Evolutionary conservation across 2,329 filamentous ascomycete species (phyloP), one percentile per base, ranked within the genome.

Genomic region (Myriosclerotinia scirpicola): DNA sequence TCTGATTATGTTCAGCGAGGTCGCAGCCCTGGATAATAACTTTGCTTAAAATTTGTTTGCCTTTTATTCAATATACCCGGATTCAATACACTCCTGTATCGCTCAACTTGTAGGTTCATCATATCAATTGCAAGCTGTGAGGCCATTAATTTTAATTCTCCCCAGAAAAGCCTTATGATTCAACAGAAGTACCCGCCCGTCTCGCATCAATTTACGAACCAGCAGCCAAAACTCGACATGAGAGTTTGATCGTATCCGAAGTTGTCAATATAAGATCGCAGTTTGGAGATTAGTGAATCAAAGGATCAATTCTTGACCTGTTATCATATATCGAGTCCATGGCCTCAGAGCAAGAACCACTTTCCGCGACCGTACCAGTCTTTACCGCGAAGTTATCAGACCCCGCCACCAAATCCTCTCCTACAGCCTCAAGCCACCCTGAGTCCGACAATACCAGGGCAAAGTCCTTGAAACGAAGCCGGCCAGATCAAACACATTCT

Each of bases 401-500:
- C 55, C 61, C 72, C 54, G 56, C 67, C 58, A 69, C 71, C 26
- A 69, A 66, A 44, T 56, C 69, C 30, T 54, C 70, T 46, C 66
- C 69, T 34, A 55, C 67, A 30, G 60, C 56, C 38, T 62, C 62
- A 54, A 65, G 48, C 38, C 66, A 70, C 38, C 53, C 70, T 9
- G 70, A 73, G 20, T 54, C 70, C 1, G 72, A 76, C 53, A 44
- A 65, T 20, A 66, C 69, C 53, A 69, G 71, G 61, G 55, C 68
- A 20, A 75, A 72, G 65, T 76, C 75, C 17, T 54, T 76, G 54
- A 77, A 76, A 65, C 70, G 75, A 66, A 67, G 65, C 64, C 72
- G 75, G 34, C 62, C 69, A 63, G 75, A 76, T 44, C 70, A 68
- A 30, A 65, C 71, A 12, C 71, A 72, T 34, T 67, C 66, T 53